A percentile compares a stretch with the other conserved stretches of the same genome.
Conservation (phyloP, 2,329 filamentous ascomycete species). For the Diaporthe ampelina region DNA sequence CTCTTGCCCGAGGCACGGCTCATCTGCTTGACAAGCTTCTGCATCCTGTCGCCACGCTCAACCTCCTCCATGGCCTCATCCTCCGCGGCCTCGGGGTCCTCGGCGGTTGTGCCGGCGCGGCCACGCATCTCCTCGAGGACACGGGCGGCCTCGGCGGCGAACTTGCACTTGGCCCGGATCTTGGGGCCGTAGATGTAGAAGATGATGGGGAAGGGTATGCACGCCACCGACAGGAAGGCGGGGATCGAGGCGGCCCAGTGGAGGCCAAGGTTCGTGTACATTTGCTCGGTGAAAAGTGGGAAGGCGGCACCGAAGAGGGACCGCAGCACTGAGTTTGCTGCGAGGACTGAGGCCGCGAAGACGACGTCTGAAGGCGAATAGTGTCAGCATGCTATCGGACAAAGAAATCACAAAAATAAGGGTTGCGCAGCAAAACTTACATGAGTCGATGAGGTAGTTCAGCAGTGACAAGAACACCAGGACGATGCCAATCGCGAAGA, state of each 20-base stretch:
- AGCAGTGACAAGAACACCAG: constrained; percentile 67
- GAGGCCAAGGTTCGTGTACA: constrained; percentile 40
- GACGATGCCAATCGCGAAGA: constrained; percentile 56
- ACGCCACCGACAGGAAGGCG: constrained; percentile 55
- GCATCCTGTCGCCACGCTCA: constrained; percentile 33
- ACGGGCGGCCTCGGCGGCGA: constrained; percentile 40
- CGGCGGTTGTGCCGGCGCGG: neutral
- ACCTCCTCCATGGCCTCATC: constrained; percentile 40
- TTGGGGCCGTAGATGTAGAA: constrained; percentile 55
- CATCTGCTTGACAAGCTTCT: constrained; percentile 41
- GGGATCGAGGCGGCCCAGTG: constrained; percentile 52
- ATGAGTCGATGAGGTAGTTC: constrained; percentile 69
- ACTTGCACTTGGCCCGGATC: constrained; percentile 53
- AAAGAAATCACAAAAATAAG: neutral
- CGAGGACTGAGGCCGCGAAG: constrained; percentile 71
- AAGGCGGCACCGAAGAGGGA: constrained; percentile 71
- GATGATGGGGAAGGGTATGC: constrained; percentile 56
- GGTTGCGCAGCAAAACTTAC: constrained; percentile 21
- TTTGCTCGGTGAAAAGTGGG: constrained; percentile 65
- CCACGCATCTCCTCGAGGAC: constrained; percentile 40
- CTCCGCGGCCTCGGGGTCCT: constrained; percentile 37
- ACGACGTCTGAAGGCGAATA: constrained; percentile 55
- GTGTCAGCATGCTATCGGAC: constrained; percentile 44
- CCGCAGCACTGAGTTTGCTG: constrained; percentile 69
- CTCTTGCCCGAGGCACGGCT: constrained; percentile 37